Conservation (phyloP, 2,329 filamentous ascomycete species). For the Cladophialophora immunda region DNA sequence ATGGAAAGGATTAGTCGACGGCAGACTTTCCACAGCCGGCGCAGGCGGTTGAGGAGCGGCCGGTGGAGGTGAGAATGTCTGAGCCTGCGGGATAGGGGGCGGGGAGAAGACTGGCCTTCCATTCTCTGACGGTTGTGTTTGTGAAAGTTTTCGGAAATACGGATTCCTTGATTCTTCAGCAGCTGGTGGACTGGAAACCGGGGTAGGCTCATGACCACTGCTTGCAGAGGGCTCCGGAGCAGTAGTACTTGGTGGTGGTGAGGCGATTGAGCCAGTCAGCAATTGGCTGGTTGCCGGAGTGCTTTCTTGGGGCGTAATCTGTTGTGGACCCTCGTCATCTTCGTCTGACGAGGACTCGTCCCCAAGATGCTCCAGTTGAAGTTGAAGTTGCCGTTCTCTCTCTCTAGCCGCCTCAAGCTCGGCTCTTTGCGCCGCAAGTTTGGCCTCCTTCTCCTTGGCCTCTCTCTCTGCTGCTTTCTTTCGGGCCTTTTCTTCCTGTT, state of each 20-base stretch:
- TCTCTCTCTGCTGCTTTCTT: constrained; percentile 89
- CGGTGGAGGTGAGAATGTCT: constrained; percentile 48
- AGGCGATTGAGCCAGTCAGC: constrained; percentile 48
- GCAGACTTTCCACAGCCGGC: constrained; percentile 58
- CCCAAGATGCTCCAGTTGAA: constrained; percentile 82
- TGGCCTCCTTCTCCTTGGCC: constrained; percentile 85
- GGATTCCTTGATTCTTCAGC: constrained; percentile 89
- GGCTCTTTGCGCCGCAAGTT: constrained; percentile 82
- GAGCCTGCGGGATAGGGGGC: constrained; percentile 55
- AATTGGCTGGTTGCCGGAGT: constrained; percentile 67
- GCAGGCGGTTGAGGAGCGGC: constrained; percentile 45
- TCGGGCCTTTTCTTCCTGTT: constrained; percentile 92
- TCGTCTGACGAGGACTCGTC: constrained; percentile 79
- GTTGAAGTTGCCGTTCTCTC: constrained; percentile 86
- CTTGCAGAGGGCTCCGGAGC: constrained; percentile 43
- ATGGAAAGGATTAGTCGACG: constrained; percentile 96
- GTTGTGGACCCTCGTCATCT: constrained; percentile 70
- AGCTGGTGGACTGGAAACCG: constrained; percentile 53
- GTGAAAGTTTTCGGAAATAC: constrained; percentile 88
- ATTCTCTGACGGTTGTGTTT: constrained; percentile 70
- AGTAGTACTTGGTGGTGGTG: constrained; percentile 45
- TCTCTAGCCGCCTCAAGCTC: constrained; percentile 93
- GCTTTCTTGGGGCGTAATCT: constrained; percentile 70
- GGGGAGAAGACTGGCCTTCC: constrained; percentile 50
- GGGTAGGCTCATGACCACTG: constrained; percentile 65